Evolutionary conservation across 352 stramenopile species (phyloP).

Genomic region (Phytophthora lateralis): DNA sequence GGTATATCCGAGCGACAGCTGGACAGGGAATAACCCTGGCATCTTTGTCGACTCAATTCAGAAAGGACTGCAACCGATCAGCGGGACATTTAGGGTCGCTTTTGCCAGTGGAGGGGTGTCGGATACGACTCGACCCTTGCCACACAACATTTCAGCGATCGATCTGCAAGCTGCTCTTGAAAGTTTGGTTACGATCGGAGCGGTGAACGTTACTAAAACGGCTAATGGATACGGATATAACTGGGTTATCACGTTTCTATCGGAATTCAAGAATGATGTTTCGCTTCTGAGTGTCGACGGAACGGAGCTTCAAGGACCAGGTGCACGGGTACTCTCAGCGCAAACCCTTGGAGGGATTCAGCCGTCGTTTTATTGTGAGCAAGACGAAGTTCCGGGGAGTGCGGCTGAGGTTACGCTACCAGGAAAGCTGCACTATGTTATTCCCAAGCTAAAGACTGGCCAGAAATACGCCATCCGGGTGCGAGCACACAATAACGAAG

Average conservation of each 20-base stretch:
- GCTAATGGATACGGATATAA: conserved; percentile 95
- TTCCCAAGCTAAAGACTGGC: too few species aligned
- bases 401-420: conserved; percentile 44
- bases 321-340: conserved; percentile 79
- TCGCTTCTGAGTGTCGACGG: conserved; percentile 90
- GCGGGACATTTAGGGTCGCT: conserved; percentile 88
- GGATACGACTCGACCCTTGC: conserved; percentile 86
- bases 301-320: conserved; percentile 91
- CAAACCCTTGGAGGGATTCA: conserved; percentile 69
- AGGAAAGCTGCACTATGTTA: too few species aligned
- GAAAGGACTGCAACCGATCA: conserved; percentile 91
- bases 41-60: conserved; percentile 82
- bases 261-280: conserved; percentile 79
- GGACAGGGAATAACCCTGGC: conserved; percentile 93
- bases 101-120: conserved; percentile 71
- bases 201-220: conserved; percentile 87
- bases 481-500: conserved; percentile 54
- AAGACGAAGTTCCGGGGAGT: conserved; percentile 37
- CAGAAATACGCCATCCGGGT: conserved; percentile 62
- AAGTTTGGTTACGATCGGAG: conserved; percentile 84
- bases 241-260: conserved; percentile 95
- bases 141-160: conserved; percentile 85
- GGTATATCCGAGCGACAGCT: conserved; percentile 88
- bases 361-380: conserved; percentile 83
- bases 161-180: conserved; percentile 90